Conservation (phyloP, 108 stramenopile genomes). For the Cyclotella atomus region DNA sequence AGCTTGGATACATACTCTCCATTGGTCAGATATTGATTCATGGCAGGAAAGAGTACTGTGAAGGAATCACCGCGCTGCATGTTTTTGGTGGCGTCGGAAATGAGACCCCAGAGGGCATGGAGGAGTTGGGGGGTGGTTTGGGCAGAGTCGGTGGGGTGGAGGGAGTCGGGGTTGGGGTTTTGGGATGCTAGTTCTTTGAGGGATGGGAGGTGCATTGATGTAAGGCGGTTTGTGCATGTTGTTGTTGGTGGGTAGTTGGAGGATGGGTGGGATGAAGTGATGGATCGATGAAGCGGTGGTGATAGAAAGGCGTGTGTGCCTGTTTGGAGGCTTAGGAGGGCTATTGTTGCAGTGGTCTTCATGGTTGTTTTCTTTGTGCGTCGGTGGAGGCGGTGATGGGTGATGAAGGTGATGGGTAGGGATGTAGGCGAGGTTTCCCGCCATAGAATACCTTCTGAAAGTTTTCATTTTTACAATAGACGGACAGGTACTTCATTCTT, state of each 20-base stretch:
- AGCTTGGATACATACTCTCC: slow-evolving; percentile 63
- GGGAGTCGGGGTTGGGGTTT: neutral
- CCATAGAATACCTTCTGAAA: too few species aligned
- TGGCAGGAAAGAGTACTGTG: slow-evolving; percentile 73
- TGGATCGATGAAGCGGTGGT: neutral
- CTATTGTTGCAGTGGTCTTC: slow-evolving; percentile 10
- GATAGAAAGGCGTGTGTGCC: slow-evolving; percentile 20
- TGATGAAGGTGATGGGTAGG: neutral
- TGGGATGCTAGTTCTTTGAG: neutral
- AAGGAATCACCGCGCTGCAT: slow-evolving; percentile 66
- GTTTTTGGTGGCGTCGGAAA: slow-evolving; percentile 62
- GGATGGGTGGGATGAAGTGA: neutral
- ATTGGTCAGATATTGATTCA: slow-evolving; percentile 57
- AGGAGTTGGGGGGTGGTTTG: slow-evolving; percentile 73
- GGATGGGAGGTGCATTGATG: neutral
- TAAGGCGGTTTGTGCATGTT: neutral
- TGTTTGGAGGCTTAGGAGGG: slow-evolving; percentile 6
- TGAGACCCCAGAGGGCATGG: slow-evolving; percentile 68
- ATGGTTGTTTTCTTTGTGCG: neutral
- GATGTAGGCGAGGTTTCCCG: neutral
- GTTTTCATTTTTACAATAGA: too few species aligned
- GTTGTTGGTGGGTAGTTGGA: too few species aligned
- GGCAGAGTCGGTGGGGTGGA: slow-evolving; percentile 44
- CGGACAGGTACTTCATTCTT: too few species aligned
- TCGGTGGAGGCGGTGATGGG: neutral